Conservation (phyloP, 1,284 basidiomycete species). For the Farysia itapuensis region DNA sequence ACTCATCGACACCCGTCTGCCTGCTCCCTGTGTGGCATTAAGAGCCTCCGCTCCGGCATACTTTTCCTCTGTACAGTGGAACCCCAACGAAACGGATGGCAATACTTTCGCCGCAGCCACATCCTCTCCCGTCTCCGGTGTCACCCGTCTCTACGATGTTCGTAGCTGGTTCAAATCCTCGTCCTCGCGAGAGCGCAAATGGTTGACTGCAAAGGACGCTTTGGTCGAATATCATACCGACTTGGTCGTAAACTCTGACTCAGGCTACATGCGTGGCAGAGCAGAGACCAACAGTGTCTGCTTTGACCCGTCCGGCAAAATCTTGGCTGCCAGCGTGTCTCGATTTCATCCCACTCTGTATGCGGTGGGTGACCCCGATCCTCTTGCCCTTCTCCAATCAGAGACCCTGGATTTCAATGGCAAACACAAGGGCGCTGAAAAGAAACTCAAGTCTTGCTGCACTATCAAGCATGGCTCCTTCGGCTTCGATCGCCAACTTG, state of each 20-base stretch:
- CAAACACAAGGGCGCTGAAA: constrained; percentile 7
- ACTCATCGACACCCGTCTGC: constrained; percentile 17
- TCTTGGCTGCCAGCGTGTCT: constrained; percentile 24
- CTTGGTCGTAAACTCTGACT: neutral
- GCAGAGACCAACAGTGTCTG: constrained; percentile 29
- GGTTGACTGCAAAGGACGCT: neutral
- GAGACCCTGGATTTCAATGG: constrained; percentile 1
- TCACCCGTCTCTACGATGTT: constrained; percentile 26
- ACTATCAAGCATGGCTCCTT: constrained; percentile 34
- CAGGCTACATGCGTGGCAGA: constrained; percentile 11
- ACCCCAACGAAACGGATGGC: constrained; percentile 22
- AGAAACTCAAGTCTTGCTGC: constrained; percentile 17
- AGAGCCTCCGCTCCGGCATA: constrained; percentile 5
- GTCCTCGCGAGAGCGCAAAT: too few species aligned
- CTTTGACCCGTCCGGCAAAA: constrained; percentile 18
- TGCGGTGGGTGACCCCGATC: neutral
- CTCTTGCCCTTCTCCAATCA: constrained; percentile 7
- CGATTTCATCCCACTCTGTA: constrained; percentile 27
- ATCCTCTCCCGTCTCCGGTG: constrained; percentile 16
- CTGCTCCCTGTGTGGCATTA: constrained; percentile 2
- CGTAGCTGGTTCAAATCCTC: constrained; percentile 14
- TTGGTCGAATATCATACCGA: neutral
- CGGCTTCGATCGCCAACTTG: constrained; percentile 12
- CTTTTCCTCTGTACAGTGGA: constrained; percentile 29
- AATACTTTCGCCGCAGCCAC: constrained; percentile 35